phyloP scores from a whole-genome alignment of 768 basidiomycete genomes.

The Serendipita vermifera region DNA sequence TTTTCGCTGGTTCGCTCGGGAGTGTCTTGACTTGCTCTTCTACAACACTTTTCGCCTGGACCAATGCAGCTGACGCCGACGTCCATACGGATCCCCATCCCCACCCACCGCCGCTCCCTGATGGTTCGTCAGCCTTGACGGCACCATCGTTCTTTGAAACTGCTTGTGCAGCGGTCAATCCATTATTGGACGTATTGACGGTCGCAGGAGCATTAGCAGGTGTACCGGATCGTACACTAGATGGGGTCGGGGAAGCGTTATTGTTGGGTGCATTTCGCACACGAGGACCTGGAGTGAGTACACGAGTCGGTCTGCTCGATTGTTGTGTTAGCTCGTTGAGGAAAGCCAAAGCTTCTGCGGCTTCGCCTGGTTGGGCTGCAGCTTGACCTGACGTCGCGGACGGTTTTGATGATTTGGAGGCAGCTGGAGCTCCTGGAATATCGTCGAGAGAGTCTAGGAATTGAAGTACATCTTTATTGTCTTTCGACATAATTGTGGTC shows the following conservation, averaged over 20 bases:
- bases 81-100: constrained; percentile 64
- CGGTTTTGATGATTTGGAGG: background rate
- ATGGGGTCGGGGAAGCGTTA: constrained; percentile 21
- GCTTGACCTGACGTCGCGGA: background rate
- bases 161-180: too few relatives aligned
- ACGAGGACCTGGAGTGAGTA: constrained; percentile 49
- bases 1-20: constrained; percentile 74
- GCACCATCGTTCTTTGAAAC: constrained; percentile 16
- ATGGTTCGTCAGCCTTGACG: constrained; percentile 19
- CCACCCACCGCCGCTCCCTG: constrained; percentile 52
- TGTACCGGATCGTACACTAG: constrained; percentile 20
- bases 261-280: constrained; percentile 14
- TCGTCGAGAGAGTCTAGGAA: background rate
- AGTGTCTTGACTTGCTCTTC: constrained; percentile 89
- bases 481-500: background rate
- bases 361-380: constrained; percentile 42
- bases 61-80: constrained; percentile 70
- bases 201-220: constrained; percentile 16
- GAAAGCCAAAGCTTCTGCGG: constrained; percentile 78
- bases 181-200: constrained; percentile 12
- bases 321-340: constrained; percentile 92
- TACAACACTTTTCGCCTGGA: constrained; percentile 76
- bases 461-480: background rate
- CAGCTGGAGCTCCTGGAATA: background rate
- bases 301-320: constrained; percentile 26